Evolutionary conservation across 192 early-diverging fungal species (phyloP).

Genomic region (Phycomyces nitens): DNA sequence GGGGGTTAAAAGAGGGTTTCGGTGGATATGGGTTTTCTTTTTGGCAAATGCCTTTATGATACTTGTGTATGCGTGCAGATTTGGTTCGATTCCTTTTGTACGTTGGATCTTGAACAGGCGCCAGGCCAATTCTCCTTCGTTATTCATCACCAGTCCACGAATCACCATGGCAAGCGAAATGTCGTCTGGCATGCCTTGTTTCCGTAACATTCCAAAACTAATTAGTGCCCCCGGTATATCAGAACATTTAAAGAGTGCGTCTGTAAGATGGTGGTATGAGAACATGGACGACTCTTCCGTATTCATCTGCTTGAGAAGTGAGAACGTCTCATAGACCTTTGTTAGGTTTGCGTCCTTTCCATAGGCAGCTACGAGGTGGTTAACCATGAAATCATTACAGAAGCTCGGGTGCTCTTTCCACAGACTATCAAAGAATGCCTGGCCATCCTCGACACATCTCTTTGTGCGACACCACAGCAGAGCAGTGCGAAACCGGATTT

Average conservation of each 20-base stretch:
- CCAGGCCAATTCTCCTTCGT: constrained; percentile 26
- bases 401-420: constrained; percentile 1
- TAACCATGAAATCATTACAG: constrained; percentile 25
- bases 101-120: constrained; percentile 20
- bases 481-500: constrained; percentile 12
- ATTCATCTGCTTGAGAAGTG: neutral
- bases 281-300: neutral
- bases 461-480: constrained; percentile 24
- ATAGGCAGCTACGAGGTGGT: constrained; percentile 21
- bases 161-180: constrained; percentile 31
- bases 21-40: neutral
- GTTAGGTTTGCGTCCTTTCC: constrained; percentile 5
- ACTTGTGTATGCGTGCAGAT: constrained; percentile 21
- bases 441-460: constrained; percentile 1
- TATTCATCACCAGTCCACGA: constrained; percentile 23
- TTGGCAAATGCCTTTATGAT: constrained; percentile 13
- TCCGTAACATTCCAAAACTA: constrained; percentile 20
- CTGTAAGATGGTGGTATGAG: constrained; percentile 12
- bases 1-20: neutral
- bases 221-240: constrained; percentile 20
- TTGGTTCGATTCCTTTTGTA: constrained; percentile 14
- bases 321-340: constrained; percentile 13
- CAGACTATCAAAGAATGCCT: constrained; percentile 14
- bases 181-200: constrained; percentile 17
- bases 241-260: constrained; percentile 28